These are phyloP conservation scores for Rosa lucieae DNA, from an alignment of 306 rosid genomes.

Conservation along the genomic window DNA sequence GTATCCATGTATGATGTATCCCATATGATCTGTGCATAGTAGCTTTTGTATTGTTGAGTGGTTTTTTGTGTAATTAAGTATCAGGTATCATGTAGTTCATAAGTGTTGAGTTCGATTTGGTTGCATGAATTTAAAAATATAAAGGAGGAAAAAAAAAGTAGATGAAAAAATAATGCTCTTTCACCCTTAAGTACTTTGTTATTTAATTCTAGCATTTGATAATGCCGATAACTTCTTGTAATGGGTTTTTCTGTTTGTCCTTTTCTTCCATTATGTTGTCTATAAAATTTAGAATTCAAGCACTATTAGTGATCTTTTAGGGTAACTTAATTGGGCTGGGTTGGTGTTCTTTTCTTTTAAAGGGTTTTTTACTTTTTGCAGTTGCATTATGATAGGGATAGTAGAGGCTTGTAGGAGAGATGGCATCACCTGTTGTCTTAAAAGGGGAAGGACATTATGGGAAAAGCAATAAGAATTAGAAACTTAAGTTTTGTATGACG, in stretches of 20 bases:
- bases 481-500: background rate
- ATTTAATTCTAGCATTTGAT: background rate
- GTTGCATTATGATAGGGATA: background rate
- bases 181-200: background rate
- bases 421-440: background rate
- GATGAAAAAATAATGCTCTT: background rate
- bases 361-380: background rate
- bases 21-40: background rate
- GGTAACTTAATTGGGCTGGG: background rate
- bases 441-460: background rate
- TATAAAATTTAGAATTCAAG: background rate
- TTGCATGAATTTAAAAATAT: background rate
- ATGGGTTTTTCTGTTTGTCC: background rate
- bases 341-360: background rate
- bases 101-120: background rate
- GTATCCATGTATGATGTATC: background rate
- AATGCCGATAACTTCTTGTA: background rate
- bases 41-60: background rate
- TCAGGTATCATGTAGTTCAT: background rate
- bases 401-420: background rate
- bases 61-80: background rate
- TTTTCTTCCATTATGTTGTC: background rate
- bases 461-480: background rate
- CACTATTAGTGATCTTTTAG: background rate
- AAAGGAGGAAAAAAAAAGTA: background rate